phyloP scores from a whole-genome alignment of 1,284 basidiomycete genomes.

The Omphalotus olearius region DNA sequence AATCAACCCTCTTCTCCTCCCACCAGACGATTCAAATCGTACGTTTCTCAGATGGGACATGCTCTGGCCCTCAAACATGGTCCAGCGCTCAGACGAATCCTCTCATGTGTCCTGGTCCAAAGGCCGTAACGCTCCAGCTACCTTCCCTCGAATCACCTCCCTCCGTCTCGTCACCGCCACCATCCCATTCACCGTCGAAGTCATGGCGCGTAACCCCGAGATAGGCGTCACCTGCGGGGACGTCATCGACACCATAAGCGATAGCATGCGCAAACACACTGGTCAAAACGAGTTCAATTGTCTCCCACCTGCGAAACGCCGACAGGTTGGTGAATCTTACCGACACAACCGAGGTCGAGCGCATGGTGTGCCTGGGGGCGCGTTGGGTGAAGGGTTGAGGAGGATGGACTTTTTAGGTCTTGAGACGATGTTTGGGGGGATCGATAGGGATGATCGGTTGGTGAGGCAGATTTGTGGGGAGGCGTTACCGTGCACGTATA shows the following conservation, averaged over 20 bases:
- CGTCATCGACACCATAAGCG: conserved; percentile 54
- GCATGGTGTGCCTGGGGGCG: conserved; percentile 61
- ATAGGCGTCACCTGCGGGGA: conserved; percentile 72
- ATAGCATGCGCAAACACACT: conserved; percentile 46
- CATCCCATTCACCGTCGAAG: conserved; percentile 56
- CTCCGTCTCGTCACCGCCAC: conserved; percentile 31
- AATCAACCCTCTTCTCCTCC: conserved; percentile 60
- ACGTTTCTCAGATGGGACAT: conserved; percentile 70
- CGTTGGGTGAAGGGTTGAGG: conserved; percentile 54
- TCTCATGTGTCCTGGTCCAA: conserved; percentile 59
- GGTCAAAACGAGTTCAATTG: conserved; percentile 46
- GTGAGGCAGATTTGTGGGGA: conserved; percentile 43
- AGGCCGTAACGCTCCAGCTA: conserved; percentile 69
- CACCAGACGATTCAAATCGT: conserved; percentile 40
- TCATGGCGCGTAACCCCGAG: conserved; percentile 43
- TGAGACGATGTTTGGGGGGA: conserved; percentile 57
- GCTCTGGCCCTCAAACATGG: conserved; percentile 58
- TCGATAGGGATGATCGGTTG: conserved; percentile 40
- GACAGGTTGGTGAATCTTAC: conserved; percentile 46
- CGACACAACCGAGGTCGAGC: conserved; percentile 59
- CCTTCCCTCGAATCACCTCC: conserved; percentile 58
- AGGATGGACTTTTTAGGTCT: conserved; percentile 59
- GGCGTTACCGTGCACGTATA: conserved; percentile 54
- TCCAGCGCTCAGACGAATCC: conserved; percentile 57
- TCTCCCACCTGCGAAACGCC: conserved; percentile 30